A percentile compares a stretch with the other conserved stretches of the same genome.
Evolutionary conservation across 805 yeast species (phyloP).

Genomic region (Soucietia sequanensis): DNA sequence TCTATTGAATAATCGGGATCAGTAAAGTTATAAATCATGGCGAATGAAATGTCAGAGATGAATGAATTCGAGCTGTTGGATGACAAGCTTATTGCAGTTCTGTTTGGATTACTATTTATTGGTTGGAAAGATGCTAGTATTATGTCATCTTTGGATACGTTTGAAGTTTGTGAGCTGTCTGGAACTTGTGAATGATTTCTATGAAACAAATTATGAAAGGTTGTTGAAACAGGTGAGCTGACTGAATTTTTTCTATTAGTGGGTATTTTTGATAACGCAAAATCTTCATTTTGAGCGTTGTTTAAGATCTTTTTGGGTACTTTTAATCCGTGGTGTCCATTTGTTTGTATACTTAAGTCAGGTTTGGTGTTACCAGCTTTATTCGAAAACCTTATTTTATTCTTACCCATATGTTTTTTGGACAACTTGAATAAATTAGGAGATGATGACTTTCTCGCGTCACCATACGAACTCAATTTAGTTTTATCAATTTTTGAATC

Average conservation of each 20-base stretch:
- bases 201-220: constrained; percentile 35
- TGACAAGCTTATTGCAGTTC: constrained; percentile 26
- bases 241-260: constrained; percentile 21
- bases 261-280: constrained; percentile 15
- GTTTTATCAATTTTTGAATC: too few species aligned
- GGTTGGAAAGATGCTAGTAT: too few species aligned
- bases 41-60: constrained; percentile 28
- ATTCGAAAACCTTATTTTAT: constrained; percentile 9
- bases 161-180: too few species aligned
- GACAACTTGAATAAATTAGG: constrained; percentile 9
- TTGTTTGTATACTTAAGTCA: constrained; percentile 33
- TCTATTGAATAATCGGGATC: constrained; percentile 29
- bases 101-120: constrained; percentile 9
- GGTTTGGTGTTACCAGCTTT: constrained; percentile 15
- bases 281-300: constrained; percentile 3
- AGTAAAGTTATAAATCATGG: constrained; percentile 32
- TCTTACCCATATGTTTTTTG: constrained; percentile 7
- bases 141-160: constrained; percentile 1
- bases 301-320: constrained; percentile 23
- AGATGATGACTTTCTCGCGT: constrained; percentile 3
- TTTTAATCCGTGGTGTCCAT: constrained; percentile 21
- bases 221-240: constrained; percentile 26
- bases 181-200: constrained; percentile 14
- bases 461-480: too few species aligned
- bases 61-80: constrained; percentile 35